Base-by-base conservation (phyloP, 805 yeast genomes). In the Kuraishia borneana region DNA sequence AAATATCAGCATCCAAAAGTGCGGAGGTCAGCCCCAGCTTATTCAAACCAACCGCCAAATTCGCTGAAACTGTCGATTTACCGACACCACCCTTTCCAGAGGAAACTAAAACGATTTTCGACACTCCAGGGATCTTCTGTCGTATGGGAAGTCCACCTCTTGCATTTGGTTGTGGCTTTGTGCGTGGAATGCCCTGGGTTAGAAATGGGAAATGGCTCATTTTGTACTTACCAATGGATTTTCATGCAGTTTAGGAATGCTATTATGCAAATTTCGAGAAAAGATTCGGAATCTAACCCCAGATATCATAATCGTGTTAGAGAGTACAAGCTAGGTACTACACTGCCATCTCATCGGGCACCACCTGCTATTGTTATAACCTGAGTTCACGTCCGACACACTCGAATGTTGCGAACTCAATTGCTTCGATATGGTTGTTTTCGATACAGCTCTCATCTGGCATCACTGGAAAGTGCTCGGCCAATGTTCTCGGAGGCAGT, bases 21-120 rank as follows among this genome's bases (percentile, higher is more conserved):
- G 94, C 95, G 1, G 74, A 76, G 16, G 64, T 65, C 29, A 69
- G 56, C 1, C 82, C 81, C 20, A 55, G 46, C 19, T 60, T 47
- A 27, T 69, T 69, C 33, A 84, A 53, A 0, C 83, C 69, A 25
- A 78, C 47, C 0, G 94, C 88, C 8, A 79, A 43, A 44, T 84
- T 84, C 6, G 74, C 75, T 1, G 79, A 59, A 1, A 81, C 83
- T 0, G 89, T 81, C 2, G 87, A 77, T 48, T 81, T 81, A 0
- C 89, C 89, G 8, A 81, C 89, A 1, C 89, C 89, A 3, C 89
- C 89, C 48, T 81, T 81, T 3, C 83, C 84, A 2, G 87, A 77
- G 0, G 85, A 66, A 0, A 81, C 87, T 2, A 83, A 63, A 1
- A 84, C 41, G 2, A 83, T 65, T 33, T 68, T 73, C 6, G 61